Evolutionary conservation across 768 basidiomycete species (phyloP).

Genomic region (Xerocomellus amylosporus): DNA sequence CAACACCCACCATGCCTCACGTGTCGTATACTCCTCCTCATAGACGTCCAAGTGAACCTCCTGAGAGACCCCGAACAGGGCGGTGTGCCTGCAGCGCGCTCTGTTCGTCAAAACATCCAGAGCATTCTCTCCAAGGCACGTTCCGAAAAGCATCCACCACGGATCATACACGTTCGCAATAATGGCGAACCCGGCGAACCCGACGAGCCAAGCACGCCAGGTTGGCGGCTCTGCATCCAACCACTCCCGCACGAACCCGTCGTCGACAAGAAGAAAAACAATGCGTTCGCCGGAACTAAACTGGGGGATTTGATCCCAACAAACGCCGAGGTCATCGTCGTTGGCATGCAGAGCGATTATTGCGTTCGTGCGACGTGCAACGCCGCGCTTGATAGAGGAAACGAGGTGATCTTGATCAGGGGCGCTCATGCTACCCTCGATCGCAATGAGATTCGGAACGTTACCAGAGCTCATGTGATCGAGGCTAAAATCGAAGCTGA

Average conservation of each 20-base stretch:
- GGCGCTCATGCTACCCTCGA: slow-evolving; percentile 70
- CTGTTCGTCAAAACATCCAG: slow-evolving; percentile 47
- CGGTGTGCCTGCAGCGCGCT: slow-evolving; percentile 48
- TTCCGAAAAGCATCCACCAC: slow-evolving; percentile 44
- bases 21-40: slow-evolving; percentile 52
- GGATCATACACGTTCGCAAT: slow-evolving; percentile 69
- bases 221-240: slow-evolving; percentile 61
- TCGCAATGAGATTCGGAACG: slow-evolving; percentile 57
- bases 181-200: slow-evolving; percentile 57
- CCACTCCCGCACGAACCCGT: slow-evolving; percentile 51
- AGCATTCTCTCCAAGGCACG: slow-evolving; percentile 51
- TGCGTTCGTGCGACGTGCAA: slow-evolving; percentile 56
- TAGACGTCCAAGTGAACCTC: slow-evolving; percentile 55
- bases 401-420: slow-evolving; percentile 59
- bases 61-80: slow-evolving; percentile 47
- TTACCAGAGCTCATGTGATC: slow-evolving; percentile 50
- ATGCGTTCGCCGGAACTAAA: slow-evolving; percentile 61
- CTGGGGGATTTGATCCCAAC: slow-evolving; percentile 48
- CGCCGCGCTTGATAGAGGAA: slow-evolving; percentile 59
- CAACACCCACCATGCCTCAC: slow-evolving; percentile 19
- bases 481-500: slow-evolving; percentile 62
- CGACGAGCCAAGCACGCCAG: slow-evolving; percentile 53
- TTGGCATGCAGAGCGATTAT: slow-evolving; percentile 68
- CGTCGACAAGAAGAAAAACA: slow-evolving; percentile 67
- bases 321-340: slow-evolving; percentile 62